Base-by-base conservation (phyloP, 768 basidiomycete species). In the Phaeolepiota aurea region DNA sequence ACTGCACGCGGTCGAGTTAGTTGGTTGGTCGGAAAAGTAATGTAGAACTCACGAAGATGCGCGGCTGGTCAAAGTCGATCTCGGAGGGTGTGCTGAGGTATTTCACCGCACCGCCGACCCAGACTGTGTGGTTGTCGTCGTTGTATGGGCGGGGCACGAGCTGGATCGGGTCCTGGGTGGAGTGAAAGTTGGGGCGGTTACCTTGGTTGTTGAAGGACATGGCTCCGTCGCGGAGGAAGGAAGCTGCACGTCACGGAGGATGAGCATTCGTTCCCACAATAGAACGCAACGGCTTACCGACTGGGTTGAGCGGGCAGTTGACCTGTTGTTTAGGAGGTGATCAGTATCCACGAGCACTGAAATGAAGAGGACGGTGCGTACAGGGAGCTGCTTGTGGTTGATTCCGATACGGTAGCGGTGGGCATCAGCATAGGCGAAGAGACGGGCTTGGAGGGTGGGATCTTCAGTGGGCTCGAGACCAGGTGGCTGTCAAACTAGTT, bases 401-500 rank as follows among this genome's bases (percentile, higher is more conserved):
- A 61, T 45, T 20, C 66, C 64, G 16, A 58, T 54, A 7, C 65
- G 63, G 46, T 66, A 63, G 5, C 66, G 57, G 11, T 64, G 62
- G 1, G 65, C 59, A 47, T 68, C 66, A 58, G 67, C 68, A 51
- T 80, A 79, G 1, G 74, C 68, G 58, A 77, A 79, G 39, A 78
- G 57, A 22, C 76, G 70, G 13, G 67, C 64, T 54, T 79, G 77
- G 15, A 79, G 65, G 31, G 74, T 73, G 1, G 76, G 77, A 54
- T 79, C 77, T 34, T 71, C 72, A 0, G 65, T 68, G 4, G 74
- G 64, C 54, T 73, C 76, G 48, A 64, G 58, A 12, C 66, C 65
- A 43, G 44, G 42, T 23, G 47, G 48, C 46, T 47, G 21, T 12
- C 19, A 18, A 41, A 14, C 15, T n/a, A 18, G 5, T 10, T 19